Percentiles rank a stretch among this genome's conserved stretches.
Evolutionary conservation across 2,329 filamentous ascomycete genomes (phyloP).

Genomic region (Fusarium sp.): DNA sequence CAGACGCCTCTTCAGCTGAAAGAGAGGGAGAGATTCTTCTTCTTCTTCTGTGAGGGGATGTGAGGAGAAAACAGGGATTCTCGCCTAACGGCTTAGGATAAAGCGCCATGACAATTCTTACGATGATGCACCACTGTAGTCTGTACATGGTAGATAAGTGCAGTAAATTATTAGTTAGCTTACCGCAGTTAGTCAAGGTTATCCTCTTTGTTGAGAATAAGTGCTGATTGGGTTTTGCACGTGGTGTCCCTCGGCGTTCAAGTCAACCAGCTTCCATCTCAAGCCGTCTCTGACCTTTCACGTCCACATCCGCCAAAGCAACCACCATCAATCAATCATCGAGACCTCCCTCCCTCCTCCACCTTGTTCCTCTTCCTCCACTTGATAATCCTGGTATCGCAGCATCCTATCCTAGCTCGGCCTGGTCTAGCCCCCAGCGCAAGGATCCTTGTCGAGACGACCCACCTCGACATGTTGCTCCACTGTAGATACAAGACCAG

Average conservation of each 20-base stretch:
- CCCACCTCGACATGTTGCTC: slow-evolving; percentile 45
- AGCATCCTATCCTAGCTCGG: slow-evolving; percentile 20
- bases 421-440: slow-evolving; percentile 22
- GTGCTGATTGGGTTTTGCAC: slow-evolving; percentile 6
- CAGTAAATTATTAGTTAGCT: no score
- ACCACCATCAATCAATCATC: not conserved
- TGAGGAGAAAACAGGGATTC: no score
- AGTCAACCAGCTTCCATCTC: not conserved
- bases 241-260: not conserved
- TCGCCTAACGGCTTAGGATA: no score
- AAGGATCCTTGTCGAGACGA: slow-evolving; percentile 35
- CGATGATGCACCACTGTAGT: no score
- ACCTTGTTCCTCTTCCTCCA: slow-evolving; percentile 3
- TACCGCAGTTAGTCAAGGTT: not conserved
- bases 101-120: no score
- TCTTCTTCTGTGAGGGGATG: no score
- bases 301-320: not conserved
- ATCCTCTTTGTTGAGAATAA: slow-evolving; percentile 2
- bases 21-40: no score
- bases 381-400: slow-evolving; percentile 28
- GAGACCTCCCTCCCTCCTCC: not conserved
- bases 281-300: not conserved
- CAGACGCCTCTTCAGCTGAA: no score
- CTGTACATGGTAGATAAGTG: no score
- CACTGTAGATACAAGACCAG: slow-evolving; percentile 38